Base-by-base conservation (phyloP, 192 early-diverging fungal genomes). In the Podochytrium sp. region DNA sequence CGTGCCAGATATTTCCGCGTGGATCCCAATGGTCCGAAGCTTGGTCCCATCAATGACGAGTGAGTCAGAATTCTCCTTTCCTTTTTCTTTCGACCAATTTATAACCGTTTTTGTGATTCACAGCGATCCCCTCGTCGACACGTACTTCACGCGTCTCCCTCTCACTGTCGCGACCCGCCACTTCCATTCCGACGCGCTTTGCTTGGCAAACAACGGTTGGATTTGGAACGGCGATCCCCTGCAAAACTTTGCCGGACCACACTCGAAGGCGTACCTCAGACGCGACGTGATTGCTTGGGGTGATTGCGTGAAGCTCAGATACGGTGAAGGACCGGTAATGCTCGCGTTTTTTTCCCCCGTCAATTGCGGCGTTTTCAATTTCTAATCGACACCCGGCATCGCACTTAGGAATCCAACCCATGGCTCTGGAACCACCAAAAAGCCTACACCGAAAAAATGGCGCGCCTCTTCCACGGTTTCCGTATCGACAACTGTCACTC, bases 401-500 rank as follows among this genome's bases (percentile, higher is more conserved):
- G n/a, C n/a, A 34, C 20, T 52, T 34, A 79, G 78, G 89, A 91
- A 50, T 93, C 95, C 68, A 95, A 90, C 32, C 96, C 96, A 35
- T 99, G 95, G 93, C 83, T 99, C 52, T 99, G 98, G 98, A 81
- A 91, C 30, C 95, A 98, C 67, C 94, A 95, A 91, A 88, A 81
- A 20, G 79, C 83, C 52, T 99, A 99, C 77, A 98, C 98, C 0
- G 76, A 90, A 49, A 90, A 87, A 42, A 93, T 96, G 84, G 96
- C 98, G 0, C 78, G 83, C 0, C 80, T 92, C 2, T 99, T 99
- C 84, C 89, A 98, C 52, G 98, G 96, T 7, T 93, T 99, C 81
- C 91, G 98, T 33, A 98, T 99, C 60, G 98, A 99, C 82, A 99
- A 99, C 77, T 99, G 98, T 76, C 98, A 99, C 75, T 97, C 95